phyloP scores from a whole-genome alignment of 2,329 filamentous ascomycete genomes.

The Dactylellina cionopaga region DNA sequence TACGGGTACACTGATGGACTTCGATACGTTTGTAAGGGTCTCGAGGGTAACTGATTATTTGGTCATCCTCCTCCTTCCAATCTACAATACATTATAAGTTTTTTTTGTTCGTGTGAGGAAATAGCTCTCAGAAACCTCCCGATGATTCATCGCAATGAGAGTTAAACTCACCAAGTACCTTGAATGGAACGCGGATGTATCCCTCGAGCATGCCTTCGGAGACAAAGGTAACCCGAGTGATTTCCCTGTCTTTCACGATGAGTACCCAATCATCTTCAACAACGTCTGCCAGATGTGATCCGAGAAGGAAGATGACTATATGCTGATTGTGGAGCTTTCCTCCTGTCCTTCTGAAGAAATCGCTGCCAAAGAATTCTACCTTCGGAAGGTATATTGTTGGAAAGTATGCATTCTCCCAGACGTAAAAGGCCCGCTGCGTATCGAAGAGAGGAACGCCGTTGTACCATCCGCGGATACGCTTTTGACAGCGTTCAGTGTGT shows the following conservation, averaged over 20 bases:
- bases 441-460: conserved; percentile 16
- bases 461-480: conserved; percentile 37
- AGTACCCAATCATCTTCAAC: conserved; percentile 11
- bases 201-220: conserved; percentile 20
- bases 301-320: background rate
- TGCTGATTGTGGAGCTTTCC: background rate
- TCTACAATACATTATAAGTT: conserved; percentile 2
- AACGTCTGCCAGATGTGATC: background rate
- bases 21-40: conserved; percentile 42
- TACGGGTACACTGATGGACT: conserved; percentile 14
- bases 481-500: conserved; percentile 26
- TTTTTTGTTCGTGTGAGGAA: background rate
- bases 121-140: background rate
- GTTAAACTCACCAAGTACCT: conserved; percentile 16
- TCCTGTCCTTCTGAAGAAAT: background rate
- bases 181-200: conserved; percentile 35
- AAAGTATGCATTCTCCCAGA: conserved; percentile 49
- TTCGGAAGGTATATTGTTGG: conserved; percentile 28
- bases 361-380: conserved; percentile 8
- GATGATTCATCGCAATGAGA: background rate
- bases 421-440: conserved; percentile 15
- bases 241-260: background rate
- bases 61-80: conserved; percentile 47
- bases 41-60: conserved; percentile 22
- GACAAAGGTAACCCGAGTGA: conserved; percentile 3